Percentiles rank a stretch among this genome's conserved stretches.
These are phyloP conservation scores for Melanopsichium pennsylvanicum DNA, from an alignment of 1,284 basidiomycete genomes.

Conservation along the genomic window DNA sequence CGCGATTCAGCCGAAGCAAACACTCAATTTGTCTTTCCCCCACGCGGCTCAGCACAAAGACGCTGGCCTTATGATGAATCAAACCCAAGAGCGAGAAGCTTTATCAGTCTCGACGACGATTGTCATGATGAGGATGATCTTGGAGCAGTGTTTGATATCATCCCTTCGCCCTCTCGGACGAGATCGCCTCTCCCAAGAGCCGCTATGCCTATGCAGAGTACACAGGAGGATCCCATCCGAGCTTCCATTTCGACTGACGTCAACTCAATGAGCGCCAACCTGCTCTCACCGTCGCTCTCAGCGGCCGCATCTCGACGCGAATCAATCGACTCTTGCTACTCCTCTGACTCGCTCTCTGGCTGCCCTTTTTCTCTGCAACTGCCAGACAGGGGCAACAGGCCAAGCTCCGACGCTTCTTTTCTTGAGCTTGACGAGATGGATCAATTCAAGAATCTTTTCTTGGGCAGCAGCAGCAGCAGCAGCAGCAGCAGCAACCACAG, in stretches of 20 bases:
- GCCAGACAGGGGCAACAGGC: not conserved
- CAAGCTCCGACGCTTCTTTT: slow-evolving; percentile 15
- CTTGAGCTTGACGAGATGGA: slow-evolving; percentile 12
- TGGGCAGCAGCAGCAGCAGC: not conserved
- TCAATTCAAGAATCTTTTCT: slow-evolving; percentile 2
- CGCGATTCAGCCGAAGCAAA: not conserved
- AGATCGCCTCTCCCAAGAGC: not conserved
- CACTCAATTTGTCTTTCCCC: slow-evolving; percentile 22
- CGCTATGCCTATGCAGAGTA: too few relatives aligned
- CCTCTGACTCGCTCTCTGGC: slow-evolving; percentile 14
- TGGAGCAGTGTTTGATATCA: slow-evolving; percentile 31
- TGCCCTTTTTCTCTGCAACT: slow-evolving; percentile 34
- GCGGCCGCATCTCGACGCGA: slow-evolving; percentile 22
- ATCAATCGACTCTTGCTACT: slow-evolving; percentile 25
- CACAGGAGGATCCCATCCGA: too few relatives aligned
- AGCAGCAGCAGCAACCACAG: too few relatives aligned
- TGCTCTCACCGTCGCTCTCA: too few relatives aligned
- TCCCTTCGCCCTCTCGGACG: slow-evolving; percentile 31
- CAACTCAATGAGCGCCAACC: too few relatives aligned
- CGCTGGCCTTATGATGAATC: slow-evolving; percentile 1
- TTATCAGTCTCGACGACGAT: slow-evolving; percentile 8
- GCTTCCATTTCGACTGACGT: too few relatives aligned
- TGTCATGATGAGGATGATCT: slow-evolving; percentile 29
- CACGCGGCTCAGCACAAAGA: slow-evolving; percentile 1
- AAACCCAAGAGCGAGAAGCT: slow-evolving; percentile 7